phyloP scores from a whole-genome alignment of 2,329 filamentous ascomycete genomes.

The Pezicula radicicola region DNA sequence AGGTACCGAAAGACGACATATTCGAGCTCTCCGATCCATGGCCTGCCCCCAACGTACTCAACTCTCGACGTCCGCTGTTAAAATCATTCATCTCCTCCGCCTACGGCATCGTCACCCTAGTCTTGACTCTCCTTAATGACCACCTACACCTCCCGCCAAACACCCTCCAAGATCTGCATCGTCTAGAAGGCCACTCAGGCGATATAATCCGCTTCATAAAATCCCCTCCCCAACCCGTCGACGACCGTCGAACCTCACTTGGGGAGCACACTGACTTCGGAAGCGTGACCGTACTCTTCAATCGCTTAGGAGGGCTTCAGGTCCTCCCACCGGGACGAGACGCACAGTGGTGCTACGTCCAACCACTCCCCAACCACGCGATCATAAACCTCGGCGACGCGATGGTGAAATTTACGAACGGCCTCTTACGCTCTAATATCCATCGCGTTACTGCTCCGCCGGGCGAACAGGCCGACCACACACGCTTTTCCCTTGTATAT shows the following conservation, averaged over 20 bases:
- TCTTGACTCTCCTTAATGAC: background rate
- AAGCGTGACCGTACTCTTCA: slow-evolving; percentile 53
- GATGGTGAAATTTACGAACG: slow-evolving; percentile 40
- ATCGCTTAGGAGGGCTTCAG: slow-evolving; percentile 52
- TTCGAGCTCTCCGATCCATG: no score
- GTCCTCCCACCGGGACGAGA: slow-evolving; percentile 39
- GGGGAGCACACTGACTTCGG: slow-evolving; percentile 57
- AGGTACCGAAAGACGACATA: no score
- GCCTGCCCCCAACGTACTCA: no score
- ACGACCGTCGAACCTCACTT: slow-evolving; percentile 39
- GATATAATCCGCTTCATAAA: slow-evolving; percentile 53
- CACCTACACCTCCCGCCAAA: background rate
- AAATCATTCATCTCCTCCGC: no score
- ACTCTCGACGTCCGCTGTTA: no score
- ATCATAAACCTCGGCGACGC: slow-evolving; percentile 41
- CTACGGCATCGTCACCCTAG: background rate
- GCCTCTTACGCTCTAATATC: slow-evolving; percentile 35
- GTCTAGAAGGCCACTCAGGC: slow-evolving; percentile 37
- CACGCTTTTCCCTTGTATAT: slow-evolving; percentile 50
- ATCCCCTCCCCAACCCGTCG: slow-evolving; percentile 41
- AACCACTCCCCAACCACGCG: slow-evolving; percentile 44
- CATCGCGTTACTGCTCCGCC: slow-evolving; percentile 49
- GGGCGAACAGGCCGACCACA: slow-evolving; percentile 38
- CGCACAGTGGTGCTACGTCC: slow-evolving; percentile 48
- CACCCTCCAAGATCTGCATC: slow-evolving; percentile 34